Percentiles rank a stretch among this genome's conserved stretches.
phyloP scores from a whole-genome alignment of 2,329 filamentous ascomycete genomes.

The Fonsecaea pugnacius region DNA sequence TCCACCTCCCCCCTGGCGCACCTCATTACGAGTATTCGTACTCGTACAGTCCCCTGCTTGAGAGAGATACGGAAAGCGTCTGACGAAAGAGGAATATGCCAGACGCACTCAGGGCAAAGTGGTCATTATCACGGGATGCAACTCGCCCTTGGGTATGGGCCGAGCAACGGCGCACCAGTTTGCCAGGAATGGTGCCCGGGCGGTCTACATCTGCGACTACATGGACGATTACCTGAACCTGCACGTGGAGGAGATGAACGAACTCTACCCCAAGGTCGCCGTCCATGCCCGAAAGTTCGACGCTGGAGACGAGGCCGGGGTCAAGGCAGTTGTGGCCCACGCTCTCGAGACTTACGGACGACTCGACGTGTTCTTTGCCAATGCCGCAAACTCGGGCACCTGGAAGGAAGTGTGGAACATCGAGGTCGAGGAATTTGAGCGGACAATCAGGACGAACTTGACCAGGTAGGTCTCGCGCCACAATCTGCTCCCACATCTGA shows the following conservation, averaged over 20 bases:
- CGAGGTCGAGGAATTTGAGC: slow-evolving; percentile 73
- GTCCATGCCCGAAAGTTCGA: slow-evolving; percentile 78
- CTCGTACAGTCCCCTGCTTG: slow-evolving; percentile 46
- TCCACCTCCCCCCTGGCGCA: neutral
- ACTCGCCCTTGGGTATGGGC: slow-evolving; percentile 84
- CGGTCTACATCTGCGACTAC: slow-evolving; percentile 87
- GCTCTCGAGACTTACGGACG: slow-evolving; percentile 74
- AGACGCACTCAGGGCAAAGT: slow-evolving; percentile 66
- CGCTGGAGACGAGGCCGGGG: slow-evolving; percentile 74
- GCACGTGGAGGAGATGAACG: slow-evolving; percentile 75
- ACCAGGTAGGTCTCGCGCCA: slow-evolving; percentile 9
- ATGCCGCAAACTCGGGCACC: slow-evolving; percentile 76
- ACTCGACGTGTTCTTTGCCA: slow-evolving; percentile 92
- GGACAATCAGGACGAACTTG: slow-evolving; percentile 72
- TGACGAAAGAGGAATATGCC: slow-evolving; percentile 52
- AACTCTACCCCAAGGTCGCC: slow-evolving; percentile 71
- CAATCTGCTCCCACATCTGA: neutral
- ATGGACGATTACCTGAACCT: slow-evolving; percentile 64
- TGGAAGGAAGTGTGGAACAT: slow-evolving; percentile 69
- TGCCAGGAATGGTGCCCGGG: slow-evolving; percentile 79
- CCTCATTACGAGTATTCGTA: neutral
- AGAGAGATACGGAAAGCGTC: slow-evolving; percentile 62
- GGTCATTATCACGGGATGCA: slow-evolving; percentile 79
- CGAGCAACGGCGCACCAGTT: slow-evolving; percentile 86
- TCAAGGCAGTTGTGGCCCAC: slow-evolving; percentile 75